Evolutionary conservation across 2,329 filamentous ascomycete species (phyloP).

Genomic region (Ascochyta clinopodiicola): DNA sequence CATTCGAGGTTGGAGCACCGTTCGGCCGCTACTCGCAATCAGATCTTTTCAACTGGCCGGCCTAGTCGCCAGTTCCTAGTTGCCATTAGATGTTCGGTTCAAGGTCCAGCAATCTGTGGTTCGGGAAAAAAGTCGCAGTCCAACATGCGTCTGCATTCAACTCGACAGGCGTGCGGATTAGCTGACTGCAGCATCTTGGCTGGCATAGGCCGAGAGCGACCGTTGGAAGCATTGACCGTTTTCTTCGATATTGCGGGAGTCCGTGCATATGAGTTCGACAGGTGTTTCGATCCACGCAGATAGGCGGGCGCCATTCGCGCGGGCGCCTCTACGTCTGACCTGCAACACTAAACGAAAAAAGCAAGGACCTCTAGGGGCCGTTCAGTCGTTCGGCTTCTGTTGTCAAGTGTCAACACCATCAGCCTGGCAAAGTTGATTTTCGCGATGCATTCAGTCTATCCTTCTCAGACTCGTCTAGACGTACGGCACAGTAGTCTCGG

Average conservation of each 20-base stretch:
- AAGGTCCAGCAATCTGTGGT: neutral
- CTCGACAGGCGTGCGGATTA: neutral
- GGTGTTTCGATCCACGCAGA: constrained; percentile 5
- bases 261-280: constrained; percentile 3
- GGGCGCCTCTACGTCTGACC: constrained; percentile 2
- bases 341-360: constrained; percentile 9
- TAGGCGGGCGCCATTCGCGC: neutral
- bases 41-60: neutral
- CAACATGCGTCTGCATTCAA: neutral
- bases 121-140: neutral
- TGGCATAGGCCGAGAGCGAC: neutral
- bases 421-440: neutral
- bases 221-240: neutral
- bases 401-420: neutral
- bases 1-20: neutral
- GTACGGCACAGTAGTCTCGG: constrained; percentile 11
- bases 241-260: constrained; percentile 17
- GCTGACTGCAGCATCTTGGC: neutral
- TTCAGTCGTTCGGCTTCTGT: neutral
- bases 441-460: neutral
- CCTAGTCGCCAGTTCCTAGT: neutral
- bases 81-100: neutral
- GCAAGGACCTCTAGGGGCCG: constrained; percentile 3
- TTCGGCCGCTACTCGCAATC: constrained; percentile 2
- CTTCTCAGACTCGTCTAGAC: constrained; percentile 1